These are phyloP conservation scores for Meira miltonrushii DNA, from an alignment of 1,284 basidiomycete species.

Conservation along the genomic window DNA sequence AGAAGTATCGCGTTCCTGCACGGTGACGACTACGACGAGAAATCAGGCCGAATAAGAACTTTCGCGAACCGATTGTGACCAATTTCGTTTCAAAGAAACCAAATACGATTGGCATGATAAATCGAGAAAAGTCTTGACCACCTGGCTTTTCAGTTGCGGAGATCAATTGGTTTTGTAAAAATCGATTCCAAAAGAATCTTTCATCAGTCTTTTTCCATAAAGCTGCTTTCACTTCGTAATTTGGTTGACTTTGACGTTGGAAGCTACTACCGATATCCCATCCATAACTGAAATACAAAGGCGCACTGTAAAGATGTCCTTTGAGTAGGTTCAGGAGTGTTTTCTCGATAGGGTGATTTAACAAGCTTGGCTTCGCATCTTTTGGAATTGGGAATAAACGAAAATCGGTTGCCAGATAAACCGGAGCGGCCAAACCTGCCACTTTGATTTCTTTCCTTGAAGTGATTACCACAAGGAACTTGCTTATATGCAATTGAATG, in stretches of 20 bases:
- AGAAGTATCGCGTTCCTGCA: slow-evolving; percentile 94
- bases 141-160: slow-evolving; percentile 14
- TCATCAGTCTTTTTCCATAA: slow-evolving; percentile 74
- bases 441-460: slow-evolving; percentile 72
- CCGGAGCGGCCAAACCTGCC: slow-evolving; percentile 69
- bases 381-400: slow-evolving; percentile 76
- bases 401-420: slow-evolving; percentile 87
- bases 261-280: slow-evolving; percentile 85
- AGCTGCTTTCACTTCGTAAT: slow-evolving; percentile 58
- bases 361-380: slow-evolving; percentile 63
- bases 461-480: slow-evolving; percentile 87
- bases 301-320: slow-evolving; percentile 72
- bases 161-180: slow-evolving; percentile 47
- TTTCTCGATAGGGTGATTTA: slow-evolving; percentile 73
- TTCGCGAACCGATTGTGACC: slow-evolving; percentile 69
- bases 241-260: slow-evolving; percentile 68
- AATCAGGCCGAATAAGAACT: slow-evolving; percentile 79
- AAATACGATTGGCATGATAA: slow-evolving; percentile 68
- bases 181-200: slow-evolving; percentile 98
- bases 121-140: slow-evolving; percentile 65
- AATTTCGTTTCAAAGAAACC: slow-evolving; percentile 74
- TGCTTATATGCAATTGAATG: slow-evolving; percentile 54
- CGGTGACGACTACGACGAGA: slow-evolving; percentile 87
- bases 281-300: slow-evolving; percentile 84
- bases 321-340: slow-evolving; percentile 80